These are phyloP conservation scores for Neurospora sp. DNA, from an alignment of 495 filamentous ascomycete species.

Conservation along the genomic window DNA sequence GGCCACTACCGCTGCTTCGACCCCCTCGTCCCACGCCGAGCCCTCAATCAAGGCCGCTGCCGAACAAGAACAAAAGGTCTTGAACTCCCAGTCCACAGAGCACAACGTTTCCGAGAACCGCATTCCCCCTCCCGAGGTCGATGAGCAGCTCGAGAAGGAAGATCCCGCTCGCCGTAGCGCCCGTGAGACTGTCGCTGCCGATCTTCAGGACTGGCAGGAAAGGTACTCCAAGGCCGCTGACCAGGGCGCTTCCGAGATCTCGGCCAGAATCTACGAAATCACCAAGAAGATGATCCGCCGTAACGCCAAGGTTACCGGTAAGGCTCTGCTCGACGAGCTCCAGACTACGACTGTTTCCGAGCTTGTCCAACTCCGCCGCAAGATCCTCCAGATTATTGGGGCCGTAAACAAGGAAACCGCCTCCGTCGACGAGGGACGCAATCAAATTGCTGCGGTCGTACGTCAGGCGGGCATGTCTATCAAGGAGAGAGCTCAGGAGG, in stretches of 20 bases:
- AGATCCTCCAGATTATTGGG: conserved; percentile 53
- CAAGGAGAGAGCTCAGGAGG: conserved; percentile 67
- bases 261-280: conserved; percentile 56
- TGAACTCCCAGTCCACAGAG: conserved; percentile 11
- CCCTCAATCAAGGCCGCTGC: conserved; percentile 1
- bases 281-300: conserved; percentile 44
- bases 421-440: conserved; percentile 46
- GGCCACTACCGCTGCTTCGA: conserved; percentile 9
- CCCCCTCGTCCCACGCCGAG: not conserved
- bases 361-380: conserved; percentile 53
- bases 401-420: conserved; percentile 31
- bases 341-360: conserved; percentile 53
- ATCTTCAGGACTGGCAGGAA: conserved; percentile 71
- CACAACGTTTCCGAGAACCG: conserved; percentile 3
- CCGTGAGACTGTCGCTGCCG: conserved; percentile 60
- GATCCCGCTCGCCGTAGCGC: conserved; percentile 34
- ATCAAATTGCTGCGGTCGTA: conserved; percentile 54
- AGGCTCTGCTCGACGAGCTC: conserved; percentile 56
- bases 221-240: conserved; percentile 77
- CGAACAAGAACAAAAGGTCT: not conserved
- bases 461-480: conserved; percentile 65
- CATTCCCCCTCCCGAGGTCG: conserved; percentile 16
- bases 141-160: conserved; percentile 23
- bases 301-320: conserved; percentile 44
- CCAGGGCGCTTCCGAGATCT: conserved; percentile 70